Base-by-base conservation (phyloP, 371 early-diverging fungal species). In the Mucor piriformis region DNA sequence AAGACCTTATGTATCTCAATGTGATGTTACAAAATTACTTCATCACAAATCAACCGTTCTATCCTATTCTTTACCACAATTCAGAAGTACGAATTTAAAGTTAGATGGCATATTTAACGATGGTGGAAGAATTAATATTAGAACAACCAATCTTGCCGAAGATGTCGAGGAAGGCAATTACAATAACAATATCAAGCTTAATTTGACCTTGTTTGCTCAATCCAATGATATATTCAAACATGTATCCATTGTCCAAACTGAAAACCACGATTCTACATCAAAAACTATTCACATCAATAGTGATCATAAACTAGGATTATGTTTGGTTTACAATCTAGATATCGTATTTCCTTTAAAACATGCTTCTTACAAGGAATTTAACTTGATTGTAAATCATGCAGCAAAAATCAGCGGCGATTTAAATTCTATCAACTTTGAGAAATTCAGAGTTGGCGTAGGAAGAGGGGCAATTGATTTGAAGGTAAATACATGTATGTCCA, bases 31-130 rank as follows among this genome's bases (percentile, higher is more conserved):
- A 16, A 37, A 53, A 27, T 37, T 60, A 20, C 37, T 34, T 13
- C 35, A 29, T 21, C 37, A 60, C 7, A 53, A 60, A 12, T 8
- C 38, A 34, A 60, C 34, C 2, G 11, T 32, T 6, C 15, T 57
- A 2, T 21, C 44, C 1, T 38, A 57, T 29, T 29, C 35, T 18
- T 46, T 56, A 3, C 5, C 37, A 2, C 46, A 57, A 13, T 57
- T 38, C 32, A 37, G 25, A 24, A 35, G 35, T 13, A 42, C 43
- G 0, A 27, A 29, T 46, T 4, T 57, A 5, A 43, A 52, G 7
- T 6, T 63, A n/a, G 57, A 63, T 51, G 63, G 63, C 1, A 10
- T 47, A 1, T 57, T 63, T 24, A 56, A 52, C 24, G 47, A 57
- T 6, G 57, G 57, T 0, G 57, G 63, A 2, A 18, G 35, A 21